Evolutionary conservation across 441 rosid species (phyloP), one percentile per base, ranked within the genome.

Genomic region (Rhodomyrtus psidioides): DNA sequence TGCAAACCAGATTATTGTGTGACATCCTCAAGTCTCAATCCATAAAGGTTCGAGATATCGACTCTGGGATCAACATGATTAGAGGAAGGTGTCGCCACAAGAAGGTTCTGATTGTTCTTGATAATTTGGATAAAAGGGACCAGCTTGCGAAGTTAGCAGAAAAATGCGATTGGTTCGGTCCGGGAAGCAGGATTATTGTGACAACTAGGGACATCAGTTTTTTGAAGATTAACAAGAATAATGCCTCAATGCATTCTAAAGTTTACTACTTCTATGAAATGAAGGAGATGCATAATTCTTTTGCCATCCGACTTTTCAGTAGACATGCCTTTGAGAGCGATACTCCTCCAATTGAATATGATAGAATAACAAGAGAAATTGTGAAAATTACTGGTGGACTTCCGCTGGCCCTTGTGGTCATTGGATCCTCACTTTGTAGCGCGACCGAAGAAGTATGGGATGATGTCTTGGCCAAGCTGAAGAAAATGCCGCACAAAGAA

Each of bases 221-320:
- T 65, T 30, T 65, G 75, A 62, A 62, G 17, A 30, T 30, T 0
- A 16, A 62, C 46, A 65, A 17, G 76, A 65, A 30, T 62, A 62
- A 62, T 17, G 26, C 1, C 76, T 65, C 26, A 19, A 65, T 30
- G 26, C 76, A 19, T 30, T 24, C 76, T 0, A 30, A 65, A 65
- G 44, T 0, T 0, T 34, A 30, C 21, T 13, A 30, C 0, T 30
- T 65, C 46, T 65, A 65, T 0, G 1, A 65, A 65, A 65, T 65
- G 76, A 46, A 0, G 26, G 76, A 65, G 76, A 65, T 65, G 76
- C 46, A 65, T 30, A 12, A 65, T 9, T 65, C 26, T 0, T 21
- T 65, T 9, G 76, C 46, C 14, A 5, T 65, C 19, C 46, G 4
- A 65, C 76, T 65, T 65, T 65, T 65, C 0, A 65, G 76, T 65